Percentiles rank a stretch among this genome's conserved stretches.
These are phyloP conservation scores for Diaporthe batatas DNA, from an alignment of 2,329 filamentous ascomycete species.

Conservation along the genomic window DNA sequence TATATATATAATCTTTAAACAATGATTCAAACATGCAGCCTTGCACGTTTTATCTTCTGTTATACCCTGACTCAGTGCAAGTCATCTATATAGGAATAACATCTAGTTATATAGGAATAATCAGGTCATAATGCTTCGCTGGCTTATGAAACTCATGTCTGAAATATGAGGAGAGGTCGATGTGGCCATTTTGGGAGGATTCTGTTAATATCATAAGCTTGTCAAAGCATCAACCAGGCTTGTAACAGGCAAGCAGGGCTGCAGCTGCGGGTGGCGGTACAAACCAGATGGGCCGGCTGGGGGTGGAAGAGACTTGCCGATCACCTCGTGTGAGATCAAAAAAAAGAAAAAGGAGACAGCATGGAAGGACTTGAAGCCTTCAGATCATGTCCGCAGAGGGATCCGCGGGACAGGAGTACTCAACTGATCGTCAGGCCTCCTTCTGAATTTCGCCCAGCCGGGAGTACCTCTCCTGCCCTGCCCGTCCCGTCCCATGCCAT, in stretches of 20 bases:
- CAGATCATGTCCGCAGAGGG: slow-evolving; percentile 10
- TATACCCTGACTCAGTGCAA: neutral
- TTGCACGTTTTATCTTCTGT: neutral
- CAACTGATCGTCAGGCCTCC: slow-evolving; percentile 15
- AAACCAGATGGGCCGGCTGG: neutral
- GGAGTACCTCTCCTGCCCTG: neutral
- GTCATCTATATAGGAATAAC: neutral
- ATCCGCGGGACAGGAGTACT: neutral
- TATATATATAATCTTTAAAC: slow-evolving; percentile 23
- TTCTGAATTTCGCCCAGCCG: slow-evolving; percentile 1
- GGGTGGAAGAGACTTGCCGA: slow-evolving; percentile 9
- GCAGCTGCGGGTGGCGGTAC: slow-evolving; percentile 26
- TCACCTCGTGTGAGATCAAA: slow-evolving; percentile 26
- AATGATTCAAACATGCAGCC: neutral
- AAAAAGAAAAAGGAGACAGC: slow-evolving; percentile 6
- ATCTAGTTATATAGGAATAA: too few relatives aligned
- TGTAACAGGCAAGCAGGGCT: slow-evolving; percentile 24
- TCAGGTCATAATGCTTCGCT: neutral
- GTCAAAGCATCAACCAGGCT: neutral
- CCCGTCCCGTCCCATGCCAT: slow-evolving; percentile 9
- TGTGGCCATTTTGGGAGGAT: slow-evolving; percentile 2
- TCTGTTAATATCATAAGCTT: neutral
- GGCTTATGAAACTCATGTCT: neutral
- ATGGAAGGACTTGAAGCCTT: slow-evolving; percentile 6
- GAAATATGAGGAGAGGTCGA: slow-evolving; percentile 10